Percentiles rank a stretch among this genome's conserved stretches.
Evolutionary conservation across 371 early-diverging fungal species (phyloP).

Genomic region (Entomophthora muscae): DNA sequence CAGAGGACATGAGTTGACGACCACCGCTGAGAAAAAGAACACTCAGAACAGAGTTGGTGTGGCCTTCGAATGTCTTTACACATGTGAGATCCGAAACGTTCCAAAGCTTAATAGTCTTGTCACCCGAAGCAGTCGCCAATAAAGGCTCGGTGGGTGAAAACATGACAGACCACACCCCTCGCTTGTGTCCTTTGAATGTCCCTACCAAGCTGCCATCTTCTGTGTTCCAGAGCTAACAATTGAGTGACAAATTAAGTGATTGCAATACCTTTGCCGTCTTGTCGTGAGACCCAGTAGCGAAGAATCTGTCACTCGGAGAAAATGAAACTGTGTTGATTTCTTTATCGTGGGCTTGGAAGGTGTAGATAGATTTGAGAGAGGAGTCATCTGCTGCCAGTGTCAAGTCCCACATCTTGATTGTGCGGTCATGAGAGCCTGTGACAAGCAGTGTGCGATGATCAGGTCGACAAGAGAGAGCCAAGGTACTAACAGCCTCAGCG

Average conservation of each 20-base stretch:
- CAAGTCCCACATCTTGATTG: slow-evolving; percentile 81
- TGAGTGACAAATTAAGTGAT: too few relatives aligned
- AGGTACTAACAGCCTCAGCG: slow-evolving; percentile 74
- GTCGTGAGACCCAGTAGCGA: slow-evolving; percentile 96
- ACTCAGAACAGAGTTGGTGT: slow-evolving; percentile 79
- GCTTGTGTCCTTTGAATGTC: slow-evolving; percentile 79
- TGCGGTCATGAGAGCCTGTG: slow-evolving; percentile 83
- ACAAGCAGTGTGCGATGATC: slow-evolving; percentile 42
- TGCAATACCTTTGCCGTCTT: slow-evolving; percentile 70
- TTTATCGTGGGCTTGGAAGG: slow-evolving; percentile 91
- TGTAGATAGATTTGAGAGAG: slow-evolving; percentile 50
- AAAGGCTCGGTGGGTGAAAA: slow-evolving; percentile 86
- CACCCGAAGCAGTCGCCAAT: slow-evolving; percentile 78
- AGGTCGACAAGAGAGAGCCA: slow-evolving; percentile 44
- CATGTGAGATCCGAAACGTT: slow-evolving; percentile 70
- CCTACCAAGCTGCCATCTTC: slow-evolving; percentile 67
- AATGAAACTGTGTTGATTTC: slow-evolving; percentile 91
- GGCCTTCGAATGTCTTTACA: slow-evolving; percentile 89
- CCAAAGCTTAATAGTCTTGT: slow-evolving; percentile 91
- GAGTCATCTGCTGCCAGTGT: slow-evolving; percentile 16
- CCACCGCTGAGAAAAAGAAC: slow-evolving; percentile 72
- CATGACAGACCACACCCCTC: slow-evolving; percentile 85
- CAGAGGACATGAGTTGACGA: slow-evolving; percentile 66
- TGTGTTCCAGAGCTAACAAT: slow-evolving; percentile 48
- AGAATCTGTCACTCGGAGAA: slow-evolving; percentile 77